Base-by-base conservation (phyloP, 208 protist genomes). In the Trichomonas gallinae region DNA sequence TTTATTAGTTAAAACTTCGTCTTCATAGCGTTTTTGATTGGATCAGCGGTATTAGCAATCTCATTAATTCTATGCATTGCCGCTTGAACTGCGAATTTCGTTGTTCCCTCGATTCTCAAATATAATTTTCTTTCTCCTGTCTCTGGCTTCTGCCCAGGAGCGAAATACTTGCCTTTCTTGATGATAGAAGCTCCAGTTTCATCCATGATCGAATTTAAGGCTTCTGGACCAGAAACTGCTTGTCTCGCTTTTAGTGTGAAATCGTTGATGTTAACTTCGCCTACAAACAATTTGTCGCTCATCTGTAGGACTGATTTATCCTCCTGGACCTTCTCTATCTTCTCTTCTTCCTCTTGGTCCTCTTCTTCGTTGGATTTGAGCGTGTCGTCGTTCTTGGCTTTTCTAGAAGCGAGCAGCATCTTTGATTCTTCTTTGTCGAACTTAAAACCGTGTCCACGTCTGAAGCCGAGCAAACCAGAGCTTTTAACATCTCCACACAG, bases 211-310 rank as follows among this genome's bases (percentile, higher is more conserved):
- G 96, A 96, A 15, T 48, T 38, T 17, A 98, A 51, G 4, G 97
- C 63, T 21, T 98, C 98, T 63, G 96, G 82, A 31, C 63, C 48
- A 44, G 96, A 97, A 23, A 97, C 96, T 89, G 97, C 98, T 97
- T 97, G 98, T n/a, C 98, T 96, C 0, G 98, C 98, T 36, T 98
- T 96, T 96, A 98, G 97, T 15, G 98, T 98, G 83, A 98, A 99
- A 97, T 99, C 98, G 97, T 99, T 99, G 97, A 99, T 98, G 97
- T 99, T 98, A 38, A 99, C 46, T 96, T 99, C 98, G 0, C 96
- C 91, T 21, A 72, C 46, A 31, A 51, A 93, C n/a, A 31, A 34
- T 0, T 44, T 44, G 17, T 93, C 87, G n/a, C 72, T 96, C 9
- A 31, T 83, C 13, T 72, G 36, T n/a, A 44, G 26, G 26, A 82